Evolutionary conservation across 2,329 filamentous ascomycete genomes (phyloP).

Genomic region (Xylariaceae sp.): DNA sequence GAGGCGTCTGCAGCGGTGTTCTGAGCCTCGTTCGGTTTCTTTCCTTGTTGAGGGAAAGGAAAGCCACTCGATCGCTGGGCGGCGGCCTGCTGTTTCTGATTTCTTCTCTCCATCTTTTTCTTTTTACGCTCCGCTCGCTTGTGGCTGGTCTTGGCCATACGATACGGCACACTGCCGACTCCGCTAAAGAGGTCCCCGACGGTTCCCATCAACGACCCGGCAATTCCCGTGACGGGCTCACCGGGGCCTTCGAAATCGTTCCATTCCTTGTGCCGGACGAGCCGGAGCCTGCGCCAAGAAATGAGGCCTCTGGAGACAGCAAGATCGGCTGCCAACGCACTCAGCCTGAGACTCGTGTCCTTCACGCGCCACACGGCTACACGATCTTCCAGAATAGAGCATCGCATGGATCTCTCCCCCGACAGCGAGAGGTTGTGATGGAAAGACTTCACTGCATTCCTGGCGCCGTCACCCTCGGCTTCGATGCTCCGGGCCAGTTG

Average conservation of each 20-base stretch:
- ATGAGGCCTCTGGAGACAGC: slow-evolving; percentile 54
- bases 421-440: slow-evolving; percentile 36
- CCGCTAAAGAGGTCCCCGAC: slow-evolving; percentile 54
- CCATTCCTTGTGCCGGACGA: slow-evolving; percentile 64
- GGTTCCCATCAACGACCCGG: slow-evolving; percentile 53
- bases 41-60: slow-evolving; percentile 11
- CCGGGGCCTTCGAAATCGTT: slow-evolving; percentile 71
- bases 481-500: slow-evolving; percentile 39
- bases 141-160: slow-evolving; percentile 50
- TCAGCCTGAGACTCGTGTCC: slow-evolving; percentile 51
- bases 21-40: neutral
- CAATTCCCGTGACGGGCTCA: slow-evolving; percentile 61
- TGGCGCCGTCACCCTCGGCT: slow-evolving; percentile 58
- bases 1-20: slow-evolving; percentile 5
- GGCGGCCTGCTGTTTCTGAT: slow-evolving; percentile 12
- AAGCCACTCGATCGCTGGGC: slow-evolving; percentile 10
- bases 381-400: slow-evolving; percentile 55
- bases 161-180: slow-evolving; percentile 55
- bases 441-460: slow-evolving; percentile 64
- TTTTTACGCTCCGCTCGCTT: slow-evolving; percentile 44
- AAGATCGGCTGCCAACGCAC: slow-evolving; percentile 57
- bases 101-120: slow-evolving; percentile 30
- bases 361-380: slow-evolving; percentile 61
- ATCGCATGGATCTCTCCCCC: slow-evolving; percentile 51
- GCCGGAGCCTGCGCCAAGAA: slow-evolving; percentile 54